Evolutionary conservation across 495 filamentous ascomycete genomes (phyloP), one percentile per base, ranked within the genome.

Genomic region (Aspergillus coremiiformis): DNA sequence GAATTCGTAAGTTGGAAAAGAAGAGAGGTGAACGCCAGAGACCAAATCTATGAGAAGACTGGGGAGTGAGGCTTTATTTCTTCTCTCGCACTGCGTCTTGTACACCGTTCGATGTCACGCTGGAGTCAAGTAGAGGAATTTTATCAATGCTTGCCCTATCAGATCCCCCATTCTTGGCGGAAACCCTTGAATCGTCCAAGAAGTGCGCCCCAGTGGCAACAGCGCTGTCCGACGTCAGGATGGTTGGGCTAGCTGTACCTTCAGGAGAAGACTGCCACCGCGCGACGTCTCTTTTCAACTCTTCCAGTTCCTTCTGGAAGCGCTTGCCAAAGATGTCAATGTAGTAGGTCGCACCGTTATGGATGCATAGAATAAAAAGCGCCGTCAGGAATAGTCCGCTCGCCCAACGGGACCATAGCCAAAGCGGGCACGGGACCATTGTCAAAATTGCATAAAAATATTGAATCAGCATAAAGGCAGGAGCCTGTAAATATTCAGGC

Each of bases 321-420:
- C 90, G 82, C 63, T 86, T 96, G 50, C 93, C 93, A 57, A 96
- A 98, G 12, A 96, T 85, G 57, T 98, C 93, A 64, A 97, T 96
- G 66, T 98, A 98, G 65, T 86, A 98, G 12, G 90, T 95, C 21
- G 90, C 88, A 23, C 93, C 93, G 57, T 98, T 98, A 67, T 95
- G 89, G 44, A 96, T 81, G 59, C 85, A 90, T 90, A 92, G 95
- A 27, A 80, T 69, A 60, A 96, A 97, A 17, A 98, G 80, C 8
- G 78, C 73, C 5, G 84, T 68, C 48, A 98, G 73, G 71, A 95
- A 96, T 0, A 65, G 51, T 1, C 83, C 84, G 39, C 87, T 92
- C 1, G 84, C 80, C 80, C 84, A 90, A 17, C 85, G 81, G 62
- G 83, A 90, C 77, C 88, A 93, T 69, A 98, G 95, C 92, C 92